phyloP scores from a whole-genome alignment of 169 alveolate genomes.

The Plasmodium knowlesi region DNA sequence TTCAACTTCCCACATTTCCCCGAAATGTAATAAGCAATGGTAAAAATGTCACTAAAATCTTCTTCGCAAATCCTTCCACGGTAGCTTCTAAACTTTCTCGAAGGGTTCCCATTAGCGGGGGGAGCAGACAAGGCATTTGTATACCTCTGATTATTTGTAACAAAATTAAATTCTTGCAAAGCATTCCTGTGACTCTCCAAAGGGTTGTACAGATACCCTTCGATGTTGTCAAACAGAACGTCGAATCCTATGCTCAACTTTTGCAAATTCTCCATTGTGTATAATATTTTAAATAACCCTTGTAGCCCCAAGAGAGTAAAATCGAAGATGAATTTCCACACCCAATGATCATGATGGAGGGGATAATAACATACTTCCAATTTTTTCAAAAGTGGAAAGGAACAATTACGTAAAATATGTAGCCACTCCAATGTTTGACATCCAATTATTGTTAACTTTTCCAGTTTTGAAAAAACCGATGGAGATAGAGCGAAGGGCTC shows the following conservation, averaged over 20 bases:
- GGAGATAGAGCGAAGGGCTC: conserved; percentile 71
- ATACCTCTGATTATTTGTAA: conserved; percentile 17
- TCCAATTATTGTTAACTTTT: conserved; percentile 69
- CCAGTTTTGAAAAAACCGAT: conserved; percentile 51
- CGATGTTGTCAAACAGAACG: conserved; percentile 53
- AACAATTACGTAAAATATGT: conserved; percentile 72
- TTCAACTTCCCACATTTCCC: conserved; percentile 53
- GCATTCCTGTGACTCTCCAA: conserved; percentile 65
- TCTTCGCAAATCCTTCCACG: conserved; percentile 68
- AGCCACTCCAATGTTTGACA: conserved; percentile 75
- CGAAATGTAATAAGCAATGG: conserved; percentile 67
- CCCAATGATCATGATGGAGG: conserved; percentile 74
- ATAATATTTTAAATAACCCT: conserved; percentile 62
- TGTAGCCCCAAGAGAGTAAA: conserved; percentile 66
- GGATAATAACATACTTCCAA: conserved; percentile 71
- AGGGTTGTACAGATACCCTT: conserved; percentile 64
- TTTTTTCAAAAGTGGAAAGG: conserved; percentile 69
- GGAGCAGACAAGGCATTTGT: conserved; percentile 47
- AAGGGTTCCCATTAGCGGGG: conserved; percentile 64
- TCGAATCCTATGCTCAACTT: conserved; percentile 67
- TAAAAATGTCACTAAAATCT: conserved; percentile 72
- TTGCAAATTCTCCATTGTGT: conserved; percentile 69
- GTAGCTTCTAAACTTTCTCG: conserved; percentile 63
- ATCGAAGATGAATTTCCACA: conserved; percentile 73
- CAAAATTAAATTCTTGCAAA: conserved; percentile 31